These are phyloP conservation scores for Ilyonectria destructans DNA, from an alignment of 2,329 filamentous ascomycete genomes.

Conservation along the genomic window DNA sequence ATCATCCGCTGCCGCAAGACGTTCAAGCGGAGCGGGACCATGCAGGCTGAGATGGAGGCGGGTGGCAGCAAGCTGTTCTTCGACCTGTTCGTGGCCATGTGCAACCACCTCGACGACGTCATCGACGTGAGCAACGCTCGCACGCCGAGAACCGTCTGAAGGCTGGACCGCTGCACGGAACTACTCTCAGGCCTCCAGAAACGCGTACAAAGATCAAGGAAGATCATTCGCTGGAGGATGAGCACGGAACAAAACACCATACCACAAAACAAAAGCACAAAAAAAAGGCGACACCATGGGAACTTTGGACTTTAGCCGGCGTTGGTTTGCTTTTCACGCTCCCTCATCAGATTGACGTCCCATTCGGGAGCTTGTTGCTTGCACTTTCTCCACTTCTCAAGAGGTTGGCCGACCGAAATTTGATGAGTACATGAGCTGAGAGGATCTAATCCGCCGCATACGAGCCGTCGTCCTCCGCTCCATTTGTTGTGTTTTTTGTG, in stretches of 20 bases:
- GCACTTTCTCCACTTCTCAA: constrained; percentile 65
- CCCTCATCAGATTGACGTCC: constrained; percentile 68
- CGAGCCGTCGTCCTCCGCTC: constrained; percentile 52
- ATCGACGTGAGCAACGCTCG: constrained; percentile 85
- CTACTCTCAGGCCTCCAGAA: constrained; percentile 44
- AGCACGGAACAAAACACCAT: constrained; percentile 41
- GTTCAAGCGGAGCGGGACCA: constrained; percentile 98
- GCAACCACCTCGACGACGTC: constrained; percentile 97
- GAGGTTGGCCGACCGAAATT: constrained; percentile 66
- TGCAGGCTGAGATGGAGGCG: constrained; percentile 98
- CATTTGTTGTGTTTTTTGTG: constrained; percentile 45
- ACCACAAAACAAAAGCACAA: constrained; percentile 46
- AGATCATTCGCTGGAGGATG: constrained; percentile 44
- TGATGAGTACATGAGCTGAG: constrained; percentile 62
- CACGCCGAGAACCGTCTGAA: constrained; percentile 72
- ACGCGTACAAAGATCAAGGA: constrained; percentile 40
- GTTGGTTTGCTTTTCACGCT: constrained; percentile 58
- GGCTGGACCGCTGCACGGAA: constrained; percentile 23
- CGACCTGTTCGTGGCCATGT: constrained; percentile 98
- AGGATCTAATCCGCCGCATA: constrained; percentile 54
- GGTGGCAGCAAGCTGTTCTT: constrained; percentile 95
- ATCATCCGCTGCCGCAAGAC: constrained; percentile 98
- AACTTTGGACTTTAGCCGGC: constrained; percentile 46
- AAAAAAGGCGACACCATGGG: constrained; percentile 44
- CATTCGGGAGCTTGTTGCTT: constrained; percentile 61